Evolutionary conservation across 208 protist species (phyloP), one percentile per base, ranked within the genome.

Genomic region (Trypanosoma congolense): DNA sequence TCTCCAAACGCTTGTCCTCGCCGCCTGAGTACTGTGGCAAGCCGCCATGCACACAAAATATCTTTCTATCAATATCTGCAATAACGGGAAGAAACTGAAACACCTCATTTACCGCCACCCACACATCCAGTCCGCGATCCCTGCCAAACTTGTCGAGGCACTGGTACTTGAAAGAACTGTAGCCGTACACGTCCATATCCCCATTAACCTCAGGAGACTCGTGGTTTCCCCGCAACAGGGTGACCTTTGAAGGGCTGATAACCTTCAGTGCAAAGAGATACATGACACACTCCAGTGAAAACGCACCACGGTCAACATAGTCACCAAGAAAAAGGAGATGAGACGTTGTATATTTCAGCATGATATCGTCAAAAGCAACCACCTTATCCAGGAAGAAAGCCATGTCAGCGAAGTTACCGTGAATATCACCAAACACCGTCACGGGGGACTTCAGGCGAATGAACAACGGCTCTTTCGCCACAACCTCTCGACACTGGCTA

Each of bases 251-350:
- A 1, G 92, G 92, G 43, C 73, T 82, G 42, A 96, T 90, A 22
- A 91, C 73, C 70, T 96, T 96, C 25, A 96, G 66, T 9, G 86
- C 86, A 25, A 95, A 77, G 10, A 96, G 66, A 46, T 92, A 87
- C 73, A 92, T 86, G 25, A 96, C 73, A 29, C 81, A 91, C 74
- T 96, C 86, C 12, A 96, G 62, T 18, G 83, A 91, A 50, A 87
- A 90, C 2, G 82, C 73, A 5, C 97, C 97, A 61, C 97, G 87
- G 59, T 99, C 98, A n/a, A 99, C 97, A 72, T 99, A 99, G 75
- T 99, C 97, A n/a, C 91, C 98, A 12, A 99, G 80, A 69, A 99
- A 99, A 18, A 99, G 82, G 45, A 98, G 96, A 60, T 93, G 75
- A 36, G 80, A 70, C 29, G 83, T 87, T 0, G 89, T 93, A 79